phyloP scores from a whole-genome alignment of 345 rosid genomes.

The Gossypium mustelinum region DNA sequence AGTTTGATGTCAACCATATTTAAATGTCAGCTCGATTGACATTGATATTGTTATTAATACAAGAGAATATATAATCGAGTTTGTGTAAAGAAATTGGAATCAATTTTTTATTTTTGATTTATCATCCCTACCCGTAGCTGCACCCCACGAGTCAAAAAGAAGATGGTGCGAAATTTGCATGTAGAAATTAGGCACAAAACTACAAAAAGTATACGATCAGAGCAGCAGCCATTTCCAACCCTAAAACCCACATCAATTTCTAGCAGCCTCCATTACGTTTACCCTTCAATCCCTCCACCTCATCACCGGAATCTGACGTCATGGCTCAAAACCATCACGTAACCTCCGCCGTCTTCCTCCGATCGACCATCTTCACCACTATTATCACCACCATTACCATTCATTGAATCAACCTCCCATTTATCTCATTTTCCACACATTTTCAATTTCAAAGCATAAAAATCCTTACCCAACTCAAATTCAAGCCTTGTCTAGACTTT shows the following conservation, averaged over 20 bases:
- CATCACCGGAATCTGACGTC: slow-evolving; percentile 4
- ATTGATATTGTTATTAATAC: fast-evolving
- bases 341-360: slow-evolving; percentile 7
- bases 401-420: slow-evolving; percentile 11
- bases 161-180: not conserved
- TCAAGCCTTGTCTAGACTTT: not conserved
- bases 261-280: slow-evolving; percentile 2
- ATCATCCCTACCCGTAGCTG: too few species aligned
- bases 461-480: not conserved
- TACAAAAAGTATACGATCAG: not conserved
- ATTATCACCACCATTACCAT: slow-evolving; percentile 22
- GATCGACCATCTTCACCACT: slow-evolving; percentile 10
- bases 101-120: too few species aligned
- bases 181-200: not conserved
- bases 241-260: slow-evolving; percentile 1
- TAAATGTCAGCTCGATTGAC: fast-evolving
- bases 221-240: slow-evolving; percentile 1
- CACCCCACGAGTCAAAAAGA: too few species aligned
- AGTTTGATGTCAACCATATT: too few species aligned
- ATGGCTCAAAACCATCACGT: slow-evolving; percentile 1
- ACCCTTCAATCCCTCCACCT: not conserved
- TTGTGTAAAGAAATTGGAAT: too few species aligned
- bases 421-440: not conserved
- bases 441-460: not conserved
- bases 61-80: too few species aligned